Base-by-base conservation (phyloP, 768 basidiomycete species). In the Tulasnella sp. region DNA sequence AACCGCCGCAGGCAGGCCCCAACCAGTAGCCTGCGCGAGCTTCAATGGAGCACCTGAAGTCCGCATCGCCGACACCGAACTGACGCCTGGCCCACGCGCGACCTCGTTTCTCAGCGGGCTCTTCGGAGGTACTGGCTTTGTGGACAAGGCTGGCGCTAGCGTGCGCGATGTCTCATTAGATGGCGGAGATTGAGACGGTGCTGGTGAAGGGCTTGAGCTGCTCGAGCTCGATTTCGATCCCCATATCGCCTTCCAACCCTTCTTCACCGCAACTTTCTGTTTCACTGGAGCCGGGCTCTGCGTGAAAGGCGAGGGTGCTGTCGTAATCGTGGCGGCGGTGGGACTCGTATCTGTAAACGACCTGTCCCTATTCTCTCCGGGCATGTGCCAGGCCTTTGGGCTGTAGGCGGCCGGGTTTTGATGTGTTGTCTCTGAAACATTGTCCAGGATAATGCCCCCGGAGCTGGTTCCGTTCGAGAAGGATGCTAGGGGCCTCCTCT, bases 221-320 rank as follows among this genome's bases (percentile, higher is more conserved):
- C 8, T 5, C 8, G 49, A 34, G 27, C 34, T 38, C 30, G 51
- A 52, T 10, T 29, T 31, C 51, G 34, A 34, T 21, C 34, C 34
- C 5, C 27, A 52, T 17, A 24, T 52, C 27, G 30, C 30, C 51
- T 22, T 52, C 51, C 51, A 52, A 29, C 53, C 24, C 53, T 55
- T 55, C 41, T 44, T 27, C 19, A 31, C 43, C 38, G 46, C 21
- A 27, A 22, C 12, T 22, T 38, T 43, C n/a, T 22, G 54, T 25
- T n/a, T 53, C 52, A 38, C 52, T 10, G 29, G 15, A 1, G 34
- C 52, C 24, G 30, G 30, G 24, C 21, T 21, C n/a, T 53, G 52
- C 27, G 38, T 24, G 11, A 19, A 42, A 4, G 42, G 34, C 8
- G 41, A 29, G 7, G 38, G n/a, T 2, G 22, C 19, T 21, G 53